phyloP scores from a whole-genome alignment of 805 yeast species.

The Soucietia sequanensis region DNA sequence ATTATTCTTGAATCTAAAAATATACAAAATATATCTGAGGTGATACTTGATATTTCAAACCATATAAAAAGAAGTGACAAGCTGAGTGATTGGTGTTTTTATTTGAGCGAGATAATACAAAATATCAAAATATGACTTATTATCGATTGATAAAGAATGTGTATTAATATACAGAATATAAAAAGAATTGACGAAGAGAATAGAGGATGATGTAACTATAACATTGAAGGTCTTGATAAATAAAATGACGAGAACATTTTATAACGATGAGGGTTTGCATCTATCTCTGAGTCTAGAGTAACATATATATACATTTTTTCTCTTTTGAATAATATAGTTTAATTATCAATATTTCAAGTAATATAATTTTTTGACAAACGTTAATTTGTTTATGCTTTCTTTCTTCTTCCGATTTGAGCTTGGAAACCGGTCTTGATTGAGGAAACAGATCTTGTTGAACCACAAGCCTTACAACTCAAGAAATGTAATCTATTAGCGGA shows the following conservation, averaged over 20 bases:
- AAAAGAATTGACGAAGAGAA: no score
- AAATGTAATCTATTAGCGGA: slow-evolving; percentile 94
- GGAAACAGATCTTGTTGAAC: slow-evolving; percentile 93
- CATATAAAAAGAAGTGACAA: slow-evolving; percentile 61
- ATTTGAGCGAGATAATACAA: slow-evolving; percentile 57
- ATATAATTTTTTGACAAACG: slow-evolving; percentile 1
- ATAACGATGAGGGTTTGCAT: no score
- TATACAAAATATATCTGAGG: slow-evolving; percentile 21
- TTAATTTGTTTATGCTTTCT: slow-evolving; percentile 42
- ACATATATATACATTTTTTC: no score
- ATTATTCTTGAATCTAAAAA: slow-evolving; percentile 13
- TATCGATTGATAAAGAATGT: no score
- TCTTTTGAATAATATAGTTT: no score
- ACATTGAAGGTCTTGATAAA: no score
- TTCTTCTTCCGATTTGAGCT: slow-evolving; percentile 93
- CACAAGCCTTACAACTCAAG: slow-evolving; percentile 97
- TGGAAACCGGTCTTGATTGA: slow-evolving; percentile 99
- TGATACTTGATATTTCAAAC: slow-evolving; percentile 39
- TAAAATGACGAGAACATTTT: slow-evolving; percentile 3
- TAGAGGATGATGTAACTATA: no score
- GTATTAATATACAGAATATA: no score
- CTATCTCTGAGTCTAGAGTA: no score
- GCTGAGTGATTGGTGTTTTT: slow-evolving; percentile 64
- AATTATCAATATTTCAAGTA: not conserved
- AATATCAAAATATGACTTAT: slow-evolving; percentile 9